A percentile compares a stretch with the other conserved stretches of the same genome.
Conservation (phyloP, 495 filamentous ascomycete genomes). For the Aspergillus carlsbadensis region DNA sequence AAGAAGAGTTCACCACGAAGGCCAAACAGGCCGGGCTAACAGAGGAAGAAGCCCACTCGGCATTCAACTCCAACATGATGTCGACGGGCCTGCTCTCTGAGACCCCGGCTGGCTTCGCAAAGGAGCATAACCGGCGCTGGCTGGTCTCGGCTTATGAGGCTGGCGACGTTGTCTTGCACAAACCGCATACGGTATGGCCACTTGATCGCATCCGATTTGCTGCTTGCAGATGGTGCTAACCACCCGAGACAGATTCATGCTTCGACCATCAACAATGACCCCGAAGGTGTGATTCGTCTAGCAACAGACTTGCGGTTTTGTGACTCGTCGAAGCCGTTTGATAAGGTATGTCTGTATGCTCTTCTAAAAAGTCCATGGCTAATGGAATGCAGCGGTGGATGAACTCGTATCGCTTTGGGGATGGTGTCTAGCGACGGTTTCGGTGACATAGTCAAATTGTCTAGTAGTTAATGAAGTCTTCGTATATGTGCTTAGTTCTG, state of each 20-base stretch:
- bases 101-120: constrained; percentile 43
- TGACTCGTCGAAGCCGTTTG: constrained; percentile 49
- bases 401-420: constrained; percentile 35
- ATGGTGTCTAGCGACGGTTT: constrained; percentile 28
- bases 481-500: too few relatives aligned
- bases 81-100: constrained; percentile 48
- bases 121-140: constrained; percentile 46
- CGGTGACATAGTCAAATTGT: too few relatives aligned
- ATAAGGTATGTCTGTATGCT: constrained; percentile 30
- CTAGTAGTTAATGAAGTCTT: too few relatives aligned
- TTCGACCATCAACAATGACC: constrained; percentile 55
- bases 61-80: constrained; percentile 61
- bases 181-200: constrained; percentile 49
- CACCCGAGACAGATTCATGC: constrained; percentile 50
- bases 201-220: neutral
- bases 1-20: constrained; percentile 46
- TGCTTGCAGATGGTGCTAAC: neutral
- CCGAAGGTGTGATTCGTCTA: constrained; percentile 53
- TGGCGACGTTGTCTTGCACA: constrained; percentile 62
- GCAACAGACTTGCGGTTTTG: constrained; percentile 57
- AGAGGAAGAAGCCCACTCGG: constrained; percentile 50
- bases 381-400: constrained; percentile 33
- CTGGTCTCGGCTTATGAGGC: constrained; percentile 56
- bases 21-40: constrained; percentile 44
- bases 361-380: neutral